Evolutionary conservation across 768 basidiomycete genomes (phyloP), one percentile per base, ranked within the genome.

Genomic region (Rhodosporidiobolus odoratus): DNA sequence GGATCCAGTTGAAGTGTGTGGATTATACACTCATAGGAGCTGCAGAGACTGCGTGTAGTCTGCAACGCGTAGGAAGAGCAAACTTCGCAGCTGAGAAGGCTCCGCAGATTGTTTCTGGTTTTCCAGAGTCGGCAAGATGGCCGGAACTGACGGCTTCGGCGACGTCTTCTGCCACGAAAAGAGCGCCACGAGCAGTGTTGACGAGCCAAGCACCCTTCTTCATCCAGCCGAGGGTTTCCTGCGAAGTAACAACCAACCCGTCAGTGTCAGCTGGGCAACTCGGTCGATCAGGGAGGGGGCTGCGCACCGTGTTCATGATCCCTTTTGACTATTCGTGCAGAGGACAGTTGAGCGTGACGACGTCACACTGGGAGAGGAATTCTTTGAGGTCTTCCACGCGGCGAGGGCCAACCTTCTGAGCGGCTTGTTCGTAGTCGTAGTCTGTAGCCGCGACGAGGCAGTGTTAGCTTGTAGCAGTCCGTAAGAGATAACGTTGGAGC

Each of bases 191-290:
- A 61, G 91, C 90, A 7, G 77, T 78, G 85, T 95, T 95, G 78
- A 95, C 88, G 76, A 94, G 86, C 89, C 89, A 92, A 23, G 91
- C 85, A 58, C 91, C 92, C 79, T 89, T 88, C 85, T 95, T 95
- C 85, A 94, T 89, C 81, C 90, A 89, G 79, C 85, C 84, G 75
- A 94, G 83, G 48, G 91, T 86, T 47, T 92, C 90, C 48, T 65
- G 43, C 56, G 7, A 23, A 13, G 40, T 15, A 19, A 21, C 10
- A 34, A 34, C 6, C 7, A 25, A 43, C 34, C 38, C 27, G 35
- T 62, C 32, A 30, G 48, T 5, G 12, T 17, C 34, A 47, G 1
- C 4, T 9, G 40, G 50, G 12, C 1, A 53, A 38, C 13, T 23
- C 4, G 48, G 35, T 41, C 2, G 25, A 48, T 2, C 7, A 52